Conservation (phyloP, 2,329 filamentous ascomycete genomes). For the Fusarium beomiforme region DNA sequence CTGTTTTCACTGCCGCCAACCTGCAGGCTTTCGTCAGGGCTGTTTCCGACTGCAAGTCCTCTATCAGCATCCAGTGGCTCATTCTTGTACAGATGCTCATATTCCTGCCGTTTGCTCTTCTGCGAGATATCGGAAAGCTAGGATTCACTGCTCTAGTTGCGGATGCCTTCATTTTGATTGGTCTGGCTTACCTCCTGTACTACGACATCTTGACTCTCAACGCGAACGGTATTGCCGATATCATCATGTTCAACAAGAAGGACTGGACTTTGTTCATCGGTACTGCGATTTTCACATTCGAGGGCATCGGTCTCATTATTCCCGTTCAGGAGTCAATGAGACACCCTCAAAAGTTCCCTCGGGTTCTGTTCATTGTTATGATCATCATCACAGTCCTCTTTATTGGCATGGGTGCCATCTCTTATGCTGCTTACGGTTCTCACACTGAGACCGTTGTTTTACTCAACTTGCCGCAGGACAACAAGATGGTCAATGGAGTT, state of each 20-base stretch:
- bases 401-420: slow-evolving; percentile 88
- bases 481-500: slow-evolving; percentile 93
- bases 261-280: slow-evolving; percentile 99
- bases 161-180: slow-evolving; percentile 92
- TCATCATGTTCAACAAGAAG: slow-evolving; percentile 87
- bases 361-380: slow-evolving; percentile 91
- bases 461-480: slow-evolving; percentile 94
- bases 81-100: slow-evolving; percentile 96
- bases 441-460: slow-evolving; percentile 96
- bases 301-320: slow-evolving; percentile 96
- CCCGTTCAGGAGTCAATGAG: slow-evolving; percentile 98
- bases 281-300: slow-evolving; percentile 98
- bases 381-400: slow-evolving; percentile 93
- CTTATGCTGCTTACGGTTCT: slow-evolving; percentile 95
- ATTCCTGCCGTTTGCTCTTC: slow-evolving; percentile 91
- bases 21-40: slow-evolving; percentile 93
- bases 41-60: slow-evolving; percentile 85
- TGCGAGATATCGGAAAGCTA: slow-evolving; percentile 97
- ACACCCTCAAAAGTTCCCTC: slow-evolving; percentile 87
- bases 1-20: slow-evolving; percentile 96
- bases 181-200: slow-evolving; percentile 93
- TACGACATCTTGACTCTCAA: slow-evolving; percentile 90
- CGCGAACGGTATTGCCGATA: slow-evolving; percentile 80
- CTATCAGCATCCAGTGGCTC: slow-evolving; percentile 87
- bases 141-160: slow-evolving; percentile 94